Base-by-base conservation (phyloP, 768 basidiomycete genomes). In the Suillus brevipes region DNA sequence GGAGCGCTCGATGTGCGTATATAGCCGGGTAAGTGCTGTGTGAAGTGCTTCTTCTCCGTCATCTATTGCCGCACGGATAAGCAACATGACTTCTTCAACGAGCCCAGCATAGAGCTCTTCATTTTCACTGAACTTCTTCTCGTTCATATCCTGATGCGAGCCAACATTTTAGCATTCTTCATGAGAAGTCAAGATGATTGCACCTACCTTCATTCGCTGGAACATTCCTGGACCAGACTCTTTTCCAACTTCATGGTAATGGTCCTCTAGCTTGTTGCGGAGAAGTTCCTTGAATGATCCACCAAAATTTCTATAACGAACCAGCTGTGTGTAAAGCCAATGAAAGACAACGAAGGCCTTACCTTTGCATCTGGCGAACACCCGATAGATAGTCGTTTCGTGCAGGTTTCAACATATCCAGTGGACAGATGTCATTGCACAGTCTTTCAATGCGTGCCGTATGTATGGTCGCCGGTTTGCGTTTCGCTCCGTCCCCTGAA, bases 151-250 rank as follows among this genome's bases (percentile, higher is more conserved):
- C 60, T 61, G 16, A 43, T 23, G 18, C 6, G 42, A 45, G 16
- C 47, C 47, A 8, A 31, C 13, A 20, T 6, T 28, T 31, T 2
- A 6, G 14, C 25, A 23, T 2, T n/a, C 18, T 20, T 31, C 3
- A 7, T 25, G 12, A 49, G 4, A 50, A 49, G 60, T 49, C 18
- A 36, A 28, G 18, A 20, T 25, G 28, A 31, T n/a, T 12, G 18
- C 10, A 6, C 60, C 18, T 2, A 61, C 60, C 60, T 61, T 61
- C 60, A 61, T 61, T 34, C 60, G 60, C 10, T 13, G 60, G n/a
- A 52, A 34, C 60, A 61, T 61, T 34, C 60, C 60, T 9, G 18
- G 9, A 7, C 60, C 60, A 23, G 2, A 23, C 18, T 61, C 10
- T 13, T 20, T 14, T 31, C 16, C n/a, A 7, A 61, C 40, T 6